Evolutionary conservation across 2,329 filamentous ascomycete genomes (phyloP), one percentile per base, ranked within the genome.

Genomic region (Chaetomium sp.): DNA sequence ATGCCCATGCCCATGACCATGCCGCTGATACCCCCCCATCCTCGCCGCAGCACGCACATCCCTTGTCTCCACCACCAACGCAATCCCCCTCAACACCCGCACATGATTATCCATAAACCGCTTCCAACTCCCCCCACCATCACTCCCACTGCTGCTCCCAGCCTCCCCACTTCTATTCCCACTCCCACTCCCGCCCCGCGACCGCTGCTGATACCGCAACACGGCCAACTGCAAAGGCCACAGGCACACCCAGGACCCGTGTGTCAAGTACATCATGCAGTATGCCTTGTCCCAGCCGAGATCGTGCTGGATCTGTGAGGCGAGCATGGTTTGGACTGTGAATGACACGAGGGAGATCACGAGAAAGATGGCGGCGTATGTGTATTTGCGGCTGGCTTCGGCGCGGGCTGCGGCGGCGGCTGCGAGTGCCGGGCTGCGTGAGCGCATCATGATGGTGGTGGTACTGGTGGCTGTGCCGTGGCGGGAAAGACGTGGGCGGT

Each of bases 211-310:
- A 10, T 94, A 61, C 54, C 92, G 86, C 59, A 97, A 77, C 50
- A 96, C 80, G 32, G 88, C 71, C 38, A 99, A 81, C 71, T 95
- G 91, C 9, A 81, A 74, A 0, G 91, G 92, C 89, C 91, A 99
- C 32, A 99, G 79, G 49, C 97, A 73, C 8, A 86, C 71, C 94
- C 94, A 99, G 1, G 91, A 96, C 54, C 92, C 88, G 74, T 99
- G 94, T 9, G 94, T 99, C 62, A 99, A 79, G 73, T 95, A 96
- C 79, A 99, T 83, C 94, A 99, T 99, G 77, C 90, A 95, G 75
- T 96, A 99, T n/a, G 94, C 89, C 76, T 99, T 99, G 74, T 95
- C 84, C 94, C 94, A 99, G 61, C 88, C 85, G 61, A 96, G 74
- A 58, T 94, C 85, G 69, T 92, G 86, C 74, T 97, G 92, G 59